These are phyloP conservation scores for Gaeumannomyces sp. DNA, from an alignment of 2,329 filamentous ascomycete genomes.

Conservation along the genomic window DNA sequence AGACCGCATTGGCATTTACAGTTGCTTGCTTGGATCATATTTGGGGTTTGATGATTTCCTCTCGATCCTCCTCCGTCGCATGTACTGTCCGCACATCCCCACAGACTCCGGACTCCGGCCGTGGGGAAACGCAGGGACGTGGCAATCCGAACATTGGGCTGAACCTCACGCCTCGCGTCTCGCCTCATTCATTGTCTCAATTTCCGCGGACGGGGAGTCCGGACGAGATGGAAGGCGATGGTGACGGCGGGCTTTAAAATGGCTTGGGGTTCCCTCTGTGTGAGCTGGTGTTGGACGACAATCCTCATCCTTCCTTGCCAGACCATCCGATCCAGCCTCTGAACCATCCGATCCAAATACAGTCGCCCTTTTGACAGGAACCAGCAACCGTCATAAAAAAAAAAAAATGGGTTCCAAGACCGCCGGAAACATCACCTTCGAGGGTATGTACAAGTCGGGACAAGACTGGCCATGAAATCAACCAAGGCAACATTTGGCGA, in stretches of 20 bases:
- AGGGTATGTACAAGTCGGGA: neutral
- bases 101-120: conserved; percentile 4
- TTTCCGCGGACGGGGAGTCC: neutral
- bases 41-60: too few relatives aligned
- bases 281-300: neutral
- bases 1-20: neutral
- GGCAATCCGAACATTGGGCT: conserved; percentile 1
- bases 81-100: conserved; percentile 1
- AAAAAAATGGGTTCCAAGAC: conserved; percentile 8
- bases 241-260: neutral
- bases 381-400: neutral
- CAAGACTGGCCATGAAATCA: neutral
- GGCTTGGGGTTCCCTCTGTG: neutral
- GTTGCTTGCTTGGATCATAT: neutral
- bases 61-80: neutral
- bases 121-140: neutral
- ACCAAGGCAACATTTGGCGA: neutral
- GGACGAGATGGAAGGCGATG: neutral
- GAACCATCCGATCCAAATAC: neutral
- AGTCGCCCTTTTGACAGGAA: neutral
- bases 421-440: conserved; percentile 3
- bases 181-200: neutral
- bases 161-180: neutral
- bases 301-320: neutral
- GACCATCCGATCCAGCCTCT: neutral